Percentiles rank a stretch among this genome's conserved stretches.
Conservation (phyloP, 1,284 basidiomycete genomes). For the Leccinum variabile region DNA sequence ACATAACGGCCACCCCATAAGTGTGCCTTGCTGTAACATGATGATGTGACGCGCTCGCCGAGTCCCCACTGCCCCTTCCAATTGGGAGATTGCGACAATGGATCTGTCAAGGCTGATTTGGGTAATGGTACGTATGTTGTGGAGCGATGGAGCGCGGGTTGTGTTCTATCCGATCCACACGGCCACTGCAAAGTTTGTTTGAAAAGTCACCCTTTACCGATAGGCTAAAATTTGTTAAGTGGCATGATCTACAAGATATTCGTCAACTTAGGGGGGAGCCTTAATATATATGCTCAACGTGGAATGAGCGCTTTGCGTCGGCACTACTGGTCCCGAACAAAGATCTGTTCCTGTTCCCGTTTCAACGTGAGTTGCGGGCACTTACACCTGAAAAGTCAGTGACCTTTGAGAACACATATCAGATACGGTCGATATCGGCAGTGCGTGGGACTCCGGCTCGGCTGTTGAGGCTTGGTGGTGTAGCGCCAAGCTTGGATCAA, state of each 20-base stretch:
- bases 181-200: background rate
- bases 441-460: constrained; percentile 26
- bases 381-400: constrained; percentile 1
- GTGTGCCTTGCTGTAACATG: background rate
- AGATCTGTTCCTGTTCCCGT: background rate
- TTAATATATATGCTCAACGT: constrained; percentile 12
- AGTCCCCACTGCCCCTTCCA: background rate
- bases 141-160: constrained; percentile 16
- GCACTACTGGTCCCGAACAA: constrained; percentile 16
- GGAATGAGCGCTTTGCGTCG: constrained; percentile 10
- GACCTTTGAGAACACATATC: background rate
- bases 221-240: constrained; percentile 7
- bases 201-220: background rate
- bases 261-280: background rate
- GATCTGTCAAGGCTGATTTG: background rate
- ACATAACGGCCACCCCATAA: background rate
- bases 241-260: constrained; percentile 17
- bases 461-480: constrained; percentile 11
- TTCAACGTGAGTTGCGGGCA: constrained; percentile 5
- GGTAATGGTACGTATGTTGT: constrained; percentile 4
- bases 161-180: constrained; percentile 1
- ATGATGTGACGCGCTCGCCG: background rate
- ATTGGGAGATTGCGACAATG: background rate
- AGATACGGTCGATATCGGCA: constrained; percentile 22
- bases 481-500: constrained; percentile 6